These are phyloP conservation scores for Scheffersomyces amazonensis DNA, from an alignment of 805 yeast genomes.

Conservation along the genomic window DNA sequence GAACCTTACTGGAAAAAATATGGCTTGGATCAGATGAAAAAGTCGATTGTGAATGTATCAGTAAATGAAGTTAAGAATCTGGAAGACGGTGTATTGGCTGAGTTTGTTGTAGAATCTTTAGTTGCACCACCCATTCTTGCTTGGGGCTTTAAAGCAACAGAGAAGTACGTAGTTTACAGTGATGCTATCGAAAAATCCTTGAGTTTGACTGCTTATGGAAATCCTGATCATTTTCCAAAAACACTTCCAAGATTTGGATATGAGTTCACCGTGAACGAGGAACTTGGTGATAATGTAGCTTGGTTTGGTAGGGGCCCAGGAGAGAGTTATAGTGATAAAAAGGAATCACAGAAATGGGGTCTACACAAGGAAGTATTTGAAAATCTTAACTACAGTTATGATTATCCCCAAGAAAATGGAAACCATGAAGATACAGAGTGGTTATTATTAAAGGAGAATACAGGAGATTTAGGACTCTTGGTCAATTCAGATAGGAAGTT, in stretches of 20 bases:
- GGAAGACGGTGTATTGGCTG: constrained; percentile 1
- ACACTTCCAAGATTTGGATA: constrained; percentile 32
- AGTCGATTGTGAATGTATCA: constrained; percentile 4
- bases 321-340: constrained; percentile 31
- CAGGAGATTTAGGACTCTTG: constrained; percentile 4
- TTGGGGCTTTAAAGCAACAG: constrained; percentile 19
- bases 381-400: constrained; percentile 21
- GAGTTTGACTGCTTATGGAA: constrained; percentile 4
- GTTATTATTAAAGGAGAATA: constrained; percentile 11
- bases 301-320: constrained; percentile 37
- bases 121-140: constrained; percentile 19
- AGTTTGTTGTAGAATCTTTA: constrained; percentile 11
- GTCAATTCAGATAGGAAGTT: constrained; percentile 5
- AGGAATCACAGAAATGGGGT: constrained; percentile 22
- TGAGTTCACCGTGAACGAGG: constrained; percentile 16
- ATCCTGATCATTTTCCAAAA: constrained; percentile 11
- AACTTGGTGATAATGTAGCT: constrained; percentile 13
- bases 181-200: constrained; percentile 6
- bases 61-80: neutral
- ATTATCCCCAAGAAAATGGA: constrained; percentile 35
- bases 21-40: constrained; percentile 17
- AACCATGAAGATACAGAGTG: constrained; percentile 29
- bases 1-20: constrained; percentile 22
- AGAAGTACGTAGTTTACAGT: constrained; percentile 6
- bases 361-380: constrained; percentile 9